Conservation (phyloP, 2,329 filamentous ascomycete genomes). For the Colletotrichum sp. region DNA sequence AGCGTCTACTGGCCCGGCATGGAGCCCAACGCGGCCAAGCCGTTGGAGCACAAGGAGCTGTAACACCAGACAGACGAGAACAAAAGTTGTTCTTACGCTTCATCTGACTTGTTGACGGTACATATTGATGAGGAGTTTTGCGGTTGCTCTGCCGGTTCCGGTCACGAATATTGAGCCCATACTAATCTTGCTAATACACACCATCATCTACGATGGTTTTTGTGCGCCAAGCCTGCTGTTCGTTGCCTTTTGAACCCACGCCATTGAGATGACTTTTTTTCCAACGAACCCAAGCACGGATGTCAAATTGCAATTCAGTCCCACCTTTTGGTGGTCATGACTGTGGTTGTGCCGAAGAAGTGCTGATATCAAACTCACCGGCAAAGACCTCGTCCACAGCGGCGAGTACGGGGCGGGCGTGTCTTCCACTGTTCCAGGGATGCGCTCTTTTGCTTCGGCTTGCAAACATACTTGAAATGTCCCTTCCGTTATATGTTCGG, state of each 20-base stretch:
- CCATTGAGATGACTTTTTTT: background rate
- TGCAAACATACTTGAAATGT: conserved; percentile 20
- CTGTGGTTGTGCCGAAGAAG: conserved; percentile 99
- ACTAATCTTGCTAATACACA: conserved; percentile 22
- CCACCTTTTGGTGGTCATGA: conserved; percentile 61
- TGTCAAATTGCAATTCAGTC: conserved; percentile 99
- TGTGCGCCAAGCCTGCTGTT: background rate
- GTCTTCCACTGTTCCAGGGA: conserved; percentile 13
- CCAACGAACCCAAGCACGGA: conserved; percentile 73
- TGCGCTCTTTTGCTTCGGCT: conserved; percentile 20
- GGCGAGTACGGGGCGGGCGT: conserved; percentile 24
- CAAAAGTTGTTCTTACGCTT: conserved; percentile 14
- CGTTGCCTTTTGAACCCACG: background rate
- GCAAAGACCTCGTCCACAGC: conserved; percentile 29
- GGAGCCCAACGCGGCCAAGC: conserved; percentile 10
- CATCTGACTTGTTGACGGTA: conserved; percentile 20
- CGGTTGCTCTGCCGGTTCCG: conserved; percentile 13
- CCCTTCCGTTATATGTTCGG: background rate
- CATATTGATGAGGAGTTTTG: conserved; percentile 19
- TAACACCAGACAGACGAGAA: conserved; percentile 10
- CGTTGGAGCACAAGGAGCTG: conserved; percentile 21
- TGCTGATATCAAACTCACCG: conserved; percentile 75
- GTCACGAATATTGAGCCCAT: conserved; percentile 10
- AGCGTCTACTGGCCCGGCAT: conserved; percentile 19
- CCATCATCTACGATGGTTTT: conserved; percentile 19